These are phyloP conservation scores for Cladosporium sp. DNA, from an alignment of 2,329 filamentous ascomycete genomes.

Conservation along the genomic window DNA sequence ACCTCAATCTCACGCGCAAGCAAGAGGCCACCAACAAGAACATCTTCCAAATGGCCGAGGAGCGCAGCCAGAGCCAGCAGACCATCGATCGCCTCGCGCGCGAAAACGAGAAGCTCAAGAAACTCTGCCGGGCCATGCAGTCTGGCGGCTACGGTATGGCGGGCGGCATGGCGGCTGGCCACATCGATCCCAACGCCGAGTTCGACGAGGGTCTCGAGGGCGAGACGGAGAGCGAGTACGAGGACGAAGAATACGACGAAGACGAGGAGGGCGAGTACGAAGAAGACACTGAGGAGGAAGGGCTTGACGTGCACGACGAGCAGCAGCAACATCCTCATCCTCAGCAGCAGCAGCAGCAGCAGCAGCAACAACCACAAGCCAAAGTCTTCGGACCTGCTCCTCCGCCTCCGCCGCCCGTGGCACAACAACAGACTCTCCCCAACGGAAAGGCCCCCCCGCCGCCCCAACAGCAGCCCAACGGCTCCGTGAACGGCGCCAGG, in stretches of 20 bases:
- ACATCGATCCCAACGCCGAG: constrained; percentile 20
- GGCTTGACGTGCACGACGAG: no score
- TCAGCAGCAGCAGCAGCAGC: constrained; percentile 8
- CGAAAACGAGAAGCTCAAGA: constrained; percentile 87
- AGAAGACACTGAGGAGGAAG: constrained; percentile 56
- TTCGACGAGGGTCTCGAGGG: constrained; percentile 36
- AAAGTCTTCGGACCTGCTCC: constrained; percentile 43
- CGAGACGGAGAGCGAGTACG: constrained; percentile 61
- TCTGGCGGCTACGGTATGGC: constrained; percentile 72
- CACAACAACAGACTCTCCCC: constrained; percentile 22
- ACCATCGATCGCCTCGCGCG: constrained; percentile 75
- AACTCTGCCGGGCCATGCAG: constrained; percentile 94
- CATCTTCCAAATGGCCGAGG: constrained; percentile 95
- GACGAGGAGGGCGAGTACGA: constrained; percentile 62
- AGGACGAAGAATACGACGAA: constrained; percentile 54
- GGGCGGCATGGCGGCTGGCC: constrained; percentile 7
- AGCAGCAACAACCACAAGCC: constrained; percentile 11
- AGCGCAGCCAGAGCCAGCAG: constrained; percentile 71
- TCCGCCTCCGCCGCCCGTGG: constrained; percentile 45
- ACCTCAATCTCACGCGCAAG: constrained; percentile 83
- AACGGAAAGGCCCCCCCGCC: constrained; percentile 19
- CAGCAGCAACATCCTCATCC: no score
- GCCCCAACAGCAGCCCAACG: constrained; percentile 16
- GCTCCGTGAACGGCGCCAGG: constrained; percentile 26
- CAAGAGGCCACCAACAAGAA: constrained; percentile 92